These are phyloP conservation scores for Talaromyces ruber DNA, from an alignment of 495 filamentous ascomycete species.

Conservation along the genomic window DNA sequence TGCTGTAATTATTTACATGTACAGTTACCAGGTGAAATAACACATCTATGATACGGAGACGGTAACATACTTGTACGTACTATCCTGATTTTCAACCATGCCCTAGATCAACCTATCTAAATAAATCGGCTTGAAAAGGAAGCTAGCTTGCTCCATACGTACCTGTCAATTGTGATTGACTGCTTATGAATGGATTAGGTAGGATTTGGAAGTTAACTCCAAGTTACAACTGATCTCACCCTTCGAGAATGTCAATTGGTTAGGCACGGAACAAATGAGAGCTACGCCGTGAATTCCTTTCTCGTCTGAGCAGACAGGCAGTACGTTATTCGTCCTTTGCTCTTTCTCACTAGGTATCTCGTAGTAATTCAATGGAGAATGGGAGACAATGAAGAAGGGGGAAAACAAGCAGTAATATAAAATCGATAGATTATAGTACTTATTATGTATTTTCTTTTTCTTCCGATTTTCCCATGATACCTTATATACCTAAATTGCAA, in stretches of 20 bases:
- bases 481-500: background rate
- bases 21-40: background rate
- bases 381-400: background rate
- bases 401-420: background rate
- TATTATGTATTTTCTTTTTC: background rate
- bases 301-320: background rate
- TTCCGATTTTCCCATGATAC: background rate
- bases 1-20: background rate
- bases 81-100: background rate
- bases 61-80: background rate
- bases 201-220: background rate
- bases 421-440: background rate
- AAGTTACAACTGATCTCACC: background rate
- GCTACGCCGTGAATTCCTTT: background rate
- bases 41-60: background rate
- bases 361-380: background rate
- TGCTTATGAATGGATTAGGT: background rate
- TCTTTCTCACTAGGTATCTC: background rate
- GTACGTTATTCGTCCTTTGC: background rate
- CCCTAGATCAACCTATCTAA: background rate
- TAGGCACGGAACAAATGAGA: background rate
- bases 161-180: background rate
- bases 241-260: background rate
- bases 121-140: background rate
- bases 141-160: background rate